A percentile compares a stretch with the other conserved stretches of the same genome.
These are phyloP conservation scores for Rhynchospora breviuscula DNA, from an alignment of 176 grass and related monocot genomes.

Conservation along the genomic window DNA sequence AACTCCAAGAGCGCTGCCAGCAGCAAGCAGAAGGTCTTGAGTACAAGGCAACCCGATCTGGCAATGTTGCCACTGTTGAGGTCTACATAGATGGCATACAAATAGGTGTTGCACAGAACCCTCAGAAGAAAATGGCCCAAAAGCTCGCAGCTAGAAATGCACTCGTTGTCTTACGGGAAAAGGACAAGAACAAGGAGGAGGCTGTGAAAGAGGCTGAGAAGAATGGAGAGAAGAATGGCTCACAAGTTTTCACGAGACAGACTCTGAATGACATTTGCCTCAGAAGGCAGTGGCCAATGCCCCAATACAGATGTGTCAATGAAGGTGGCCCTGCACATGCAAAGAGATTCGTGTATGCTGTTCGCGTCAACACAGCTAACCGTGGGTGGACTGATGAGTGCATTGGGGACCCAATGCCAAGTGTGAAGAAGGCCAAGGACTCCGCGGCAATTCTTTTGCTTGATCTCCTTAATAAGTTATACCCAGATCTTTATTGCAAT, in stretches of 20 bases:
- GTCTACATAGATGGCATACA: slow-evolving; percentile 89
- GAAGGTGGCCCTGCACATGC: slow-evolving; percentile 95
- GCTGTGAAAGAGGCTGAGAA: slow-evolving; percentile 53
- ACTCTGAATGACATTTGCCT: slow-evolving; percentile 91
- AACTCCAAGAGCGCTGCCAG: slow-evolving; percentile 98
- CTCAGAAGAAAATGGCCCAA: slow-evolving; percentile 99
- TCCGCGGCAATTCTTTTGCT: slow-evolving; percentile 89
- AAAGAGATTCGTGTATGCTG: slow-evolving; percentile 80
- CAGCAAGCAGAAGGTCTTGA: slow-evolving; percentile 93
- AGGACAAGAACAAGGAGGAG: slow-evolving; percentile 49
- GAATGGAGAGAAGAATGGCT: slow-evolving; percentile 55
- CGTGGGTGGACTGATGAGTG: slow-evolving; percentile 90
- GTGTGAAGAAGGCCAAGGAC: slow-evolving; percentile 95
- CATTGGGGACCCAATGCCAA: slow-evolving; percentile 90
- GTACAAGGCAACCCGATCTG: slow-evolving; percentile 74
- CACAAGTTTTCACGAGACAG: slow-evolving; percentile 81
- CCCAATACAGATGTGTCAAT: slow-evolving; percentile 75
- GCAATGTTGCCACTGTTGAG: slow-evolving; percentile 81
- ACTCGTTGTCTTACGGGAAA: slow-evolving; percentile 70
- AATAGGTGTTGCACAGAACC: slow-evolving; percentile 89
- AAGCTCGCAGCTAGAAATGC: slow-evolving; percentile 95
- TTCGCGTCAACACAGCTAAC: slow-evolving; percentile 78
- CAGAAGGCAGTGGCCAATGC: slow-evolving; percentile 97
- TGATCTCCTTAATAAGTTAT: slow-evolving; percentile 62
- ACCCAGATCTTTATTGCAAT: slow-evolving; percentile 38